Base-by-base conservation (phyloP, 2,329 filamentous ascomycete genomes). In the Fusarium nurragi region DNA sequence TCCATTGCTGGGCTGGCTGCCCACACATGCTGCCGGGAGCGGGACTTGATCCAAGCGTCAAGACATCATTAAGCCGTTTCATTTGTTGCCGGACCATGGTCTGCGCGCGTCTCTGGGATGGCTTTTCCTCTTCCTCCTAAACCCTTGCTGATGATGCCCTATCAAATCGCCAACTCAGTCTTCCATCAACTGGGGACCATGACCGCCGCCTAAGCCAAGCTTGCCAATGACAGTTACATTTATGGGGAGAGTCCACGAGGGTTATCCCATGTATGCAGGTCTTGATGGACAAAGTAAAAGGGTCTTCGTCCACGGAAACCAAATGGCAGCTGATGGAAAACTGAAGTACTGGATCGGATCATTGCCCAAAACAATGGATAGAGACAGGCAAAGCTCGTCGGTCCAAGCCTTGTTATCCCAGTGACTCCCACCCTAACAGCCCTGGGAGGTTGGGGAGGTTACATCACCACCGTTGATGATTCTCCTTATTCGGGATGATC, bases 1-100 rank as follows among this genome's bases (percentile, higher is more conserved):
- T 49, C 60, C 56, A 54, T 52, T 63, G 53, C 60, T 68, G 54
- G 65, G 65, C 67, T 61, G 70, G 72, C 60, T 60, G 67, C 69
- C 68, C 69, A 72, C 54, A 65, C 55, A 52, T 46, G 58, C 54
- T 55, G 67, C 59, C 38, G 51, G 67, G 64, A 67, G 60, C 64
- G 57, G 54, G 45, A 63, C 44, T 36, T 65, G 69, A 63, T 65
- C 69, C 62, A 70, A 71, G 69, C 65, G 67, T 59, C 45, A 43
- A 55, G 52, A 54, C 57, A 56, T 61, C 46, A 48, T 46, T 28
- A 43, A 67, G 61, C 54, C 49, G 61, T 64, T 70, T 69, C 43
- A 49, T 60, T 66, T 53, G 37, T 61, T 68, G 65, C 58, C 65
- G 68, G 28, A 30, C 14, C 30, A n/a, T n/a, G 13, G 13, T 34